These are phyloP conservation scores for Asterophora lycoperdoides DNA, from an alignment of 768 basidiomycete species.

Conservation along the genomic window DNA sequence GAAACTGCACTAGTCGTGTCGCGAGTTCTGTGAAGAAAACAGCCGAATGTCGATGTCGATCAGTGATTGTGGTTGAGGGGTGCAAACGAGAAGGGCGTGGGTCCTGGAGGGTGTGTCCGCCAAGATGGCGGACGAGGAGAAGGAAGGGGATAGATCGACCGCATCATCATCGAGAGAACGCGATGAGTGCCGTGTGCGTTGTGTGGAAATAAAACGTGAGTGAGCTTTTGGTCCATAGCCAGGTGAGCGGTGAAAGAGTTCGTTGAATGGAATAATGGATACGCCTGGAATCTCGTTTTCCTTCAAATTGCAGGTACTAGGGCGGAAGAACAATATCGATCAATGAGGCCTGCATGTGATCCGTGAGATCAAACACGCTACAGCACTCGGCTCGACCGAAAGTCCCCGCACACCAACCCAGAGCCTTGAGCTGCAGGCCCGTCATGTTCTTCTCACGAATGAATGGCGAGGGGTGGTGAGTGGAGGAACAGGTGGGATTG, in stretches of 20 bases:
- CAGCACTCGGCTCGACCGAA: slow-evolving; percentile 18
- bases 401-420: slow-evolving; percentile 17
- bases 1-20: slow-evolving; percentile 32
- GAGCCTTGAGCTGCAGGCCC: slow-evolving; percentile 26
- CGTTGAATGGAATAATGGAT: slow-evolving; percentile 18
- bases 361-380: slow-evolving; percentile 24
- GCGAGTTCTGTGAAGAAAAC: slow-evolving; percentile 13
- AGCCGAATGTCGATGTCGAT: slow-evolving; percentile 2
- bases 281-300: slow-evolving; percentile 30
- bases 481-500: slow-evolving; percentile 9
- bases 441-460: slow-evolving; percentile 13
- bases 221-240: slow-evolving; percentile 13
- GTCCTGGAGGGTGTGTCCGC: not conserved
- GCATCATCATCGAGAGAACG: slow-evolving; percentile 19
- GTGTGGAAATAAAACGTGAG: slow-evolving; percentile 26
- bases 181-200: slow-evolving; percentile 5
- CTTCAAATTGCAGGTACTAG: slow-evolving; percentile 22
- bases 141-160: slow-evolving; percentile 24
- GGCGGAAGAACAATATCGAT: slow-evolving; percentile 38
- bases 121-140: not conserved
- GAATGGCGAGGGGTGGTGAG: slow-evolving; percentile 15
- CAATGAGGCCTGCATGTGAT: slow-evolving; percentile 37
- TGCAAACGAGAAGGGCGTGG: slow-evolving; percentile 1
- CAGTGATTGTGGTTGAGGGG: slow-evolving; percentile 6
- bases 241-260: slow-evolving; percentile 11